Base-by-base conservation (phyloP, 257 asterid genomes). In the Przewalskia tangutica region DNA sequence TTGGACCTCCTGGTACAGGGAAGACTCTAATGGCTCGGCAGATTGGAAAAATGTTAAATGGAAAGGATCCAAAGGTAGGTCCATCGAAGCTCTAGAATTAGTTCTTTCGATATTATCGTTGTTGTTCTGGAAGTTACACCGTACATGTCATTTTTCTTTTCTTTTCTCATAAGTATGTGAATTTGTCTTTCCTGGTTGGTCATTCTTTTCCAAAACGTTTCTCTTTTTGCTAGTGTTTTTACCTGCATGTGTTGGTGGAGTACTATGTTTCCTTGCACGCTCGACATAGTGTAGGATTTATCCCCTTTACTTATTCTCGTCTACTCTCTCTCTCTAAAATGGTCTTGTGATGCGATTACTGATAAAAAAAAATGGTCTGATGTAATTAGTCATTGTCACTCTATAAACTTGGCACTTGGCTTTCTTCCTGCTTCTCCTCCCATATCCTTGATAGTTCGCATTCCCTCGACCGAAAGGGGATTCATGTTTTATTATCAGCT, bases 1-100 rank as follows among this genome's bases (percentile, higher is more conserved):
- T 68, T 86, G 99, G 99, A 83, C 99, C 99, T 84, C 99, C 99
- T 89, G 99, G 99, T 85, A 96, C 98, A 81, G 99, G 99, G 68
- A 96, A 96, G 92, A 96, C 99, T 71, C 89, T 96, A 80, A 94
- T 96, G 97, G 99, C 99, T 83, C 98, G 99, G 18, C 99, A 96
- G 91, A 96, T 96, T 85, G 99, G 99, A 67, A 96, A 94, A 85
- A 93, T 96, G 95, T 85, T 96, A 83, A 90, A 96, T 81, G 99
- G 98, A 80, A 96, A 93, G 90, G 99, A 96, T 84, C 99, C 99
- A 44, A 96, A 96, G 99, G 99, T 94, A 87, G 80, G 34, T 63
- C 78, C 76, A 60, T 64, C 32, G 2, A 79, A 60, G 6, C 67
- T 75, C 84, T 84, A 48, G 81, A 18, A 23, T 12, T 73, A 11